phyloP scores from a whole-genome alignment of 148 eudicot species.

The Linanthus parryae region DNA sequence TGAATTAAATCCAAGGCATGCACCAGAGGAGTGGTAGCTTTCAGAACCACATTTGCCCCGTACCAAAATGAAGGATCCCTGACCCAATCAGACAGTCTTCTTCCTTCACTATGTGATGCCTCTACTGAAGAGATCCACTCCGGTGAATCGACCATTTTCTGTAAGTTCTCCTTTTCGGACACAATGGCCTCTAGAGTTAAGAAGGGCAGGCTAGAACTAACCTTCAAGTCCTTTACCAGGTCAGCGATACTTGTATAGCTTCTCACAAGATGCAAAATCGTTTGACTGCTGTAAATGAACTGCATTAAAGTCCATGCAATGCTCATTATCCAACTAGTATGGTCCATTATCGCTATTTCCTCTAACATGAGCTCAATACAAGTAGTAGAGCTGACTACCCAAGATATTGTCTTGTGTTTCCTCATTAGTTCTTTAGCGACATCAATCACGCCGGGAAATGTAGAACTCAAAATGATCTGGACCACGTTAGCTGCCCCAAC shows the following conservation, averaged over 20 bases:
- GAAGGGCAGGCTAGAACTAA: constrained; percentile 33
- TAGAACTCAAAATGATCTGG: constrained; percentile 45
- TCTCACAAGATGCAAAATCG: constrained; percentile 30
- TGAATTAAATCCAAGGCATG: constrained; percentile 36
- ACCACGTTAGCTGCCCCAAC: constrained; percentile 56
- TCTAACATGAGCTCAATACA: constrained; percentile 62
- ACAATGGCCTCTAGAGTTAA: constrained; percentile 49
- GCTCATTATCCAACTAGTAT: constrained; percentile 25
- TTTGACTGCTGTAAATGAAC: constrained; percentile 35
- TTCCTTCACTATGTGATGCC: constrained; percentile 36
- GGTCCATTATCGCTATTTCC: constrained; percentile 22
- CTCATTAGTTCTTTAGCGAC: constrained; percentile 34
- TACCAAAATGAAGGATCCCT: constrained; percentile 40
- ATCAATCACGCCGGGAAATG: constrained; percentile 36
- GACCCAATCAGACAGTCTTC: constrained; percentile 29
- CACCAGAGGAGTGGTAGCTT: constrained; percentile 52
- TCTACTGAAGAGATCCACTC: constrained; percentile 36
- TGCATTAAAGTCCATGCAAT: constrained; percentile 42
- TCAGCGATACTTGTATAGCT: constrained; percentile 21
- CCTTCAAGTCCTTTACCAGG: constrained; percentile 36
- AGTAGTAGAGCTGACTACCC: constrained; percentile 52
- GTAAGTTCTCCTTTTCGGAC: constrained; percentile 24
- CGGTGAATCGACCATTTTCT: constrained; percentile 37
- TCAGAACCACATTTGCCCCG: constrained; percentile 25
- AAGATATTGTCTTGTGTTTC: constrained; percentile 42